Percentiles rank a stretch among this genome's conserved stretches.
Evolutionary conservation across 495 filamentous ascomycete species (phyloP).

Genomic region (Penicillium manginii): DNA sequence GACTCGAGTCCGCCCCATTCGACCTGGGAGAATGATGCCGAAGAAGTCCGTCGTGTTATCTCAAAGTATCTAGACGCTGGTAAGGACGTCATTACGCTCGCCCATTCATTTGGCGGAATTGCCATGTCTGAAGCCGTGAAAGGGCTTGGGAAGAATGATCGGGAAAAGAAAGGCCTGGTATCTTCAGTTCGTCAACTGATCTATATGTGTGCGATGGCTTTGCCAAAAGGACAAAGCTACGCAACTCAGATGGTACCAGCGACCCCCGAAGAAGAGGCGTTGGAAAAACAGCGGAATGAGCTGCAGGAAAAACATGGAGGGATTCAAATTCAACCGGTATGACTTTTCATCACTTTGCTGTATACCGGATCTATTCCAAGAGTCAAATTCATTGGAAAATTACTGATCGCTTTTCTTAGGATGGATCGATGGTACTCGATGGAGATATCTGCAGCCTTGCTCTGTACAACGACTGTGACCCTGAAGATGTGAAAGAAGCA

Average conservation of each 20-base stretch:
- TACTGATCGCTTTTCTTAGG: conserved; percentile 12
- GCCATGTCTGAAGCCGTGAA: conserved; percentile 41
- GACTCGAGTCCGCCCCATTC: conserved; percentile 31
- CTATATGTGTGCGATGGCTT: conserved; percentile 42
- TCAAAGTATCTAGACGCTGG: conserved; percentile 27
- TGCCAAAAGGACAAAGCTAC: conserved; percentile 30
- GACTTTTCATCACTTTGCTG: background rate
- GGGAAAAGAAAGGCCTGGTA: conserved; percentile 40
- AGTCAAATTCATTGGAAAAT: background rate
- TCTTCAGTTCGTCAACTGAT: conserved; percentile 43
- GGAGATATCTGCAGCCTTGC: conserved; percentile 17
- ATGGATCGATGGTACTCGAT: conserved; percentile 32
- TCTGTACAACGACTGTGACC: conserved; percentile 31
- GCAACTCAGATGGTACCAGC: conserved; percentile 24
- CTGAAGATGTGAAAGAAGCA: conserved; percentile 26
- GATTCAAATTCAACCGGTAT: conserved; percentile 23
- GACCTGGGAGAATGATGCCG: conserved; percentile 36
- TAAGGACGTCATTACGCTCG: conserved; percentile 40
- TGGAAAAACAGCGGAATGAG: conserved; percentile 27
- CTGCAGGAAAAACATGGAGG: conserved; percentile 18
- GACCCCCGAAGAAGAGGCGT: conserved; percentile 30
- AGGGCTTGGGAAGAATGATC: conserved; percentile 39
- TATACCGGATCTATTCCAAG: background rate
- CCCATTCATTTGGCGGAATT: conserved; percentile 45
- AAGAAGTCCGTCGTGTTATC: conserved; percentile 30